These are phyloP conservation scores for Themeda triandra DNA, from an alignment of 176 grass and related monocot genomes.

Conservation along the genomic window DNA sequence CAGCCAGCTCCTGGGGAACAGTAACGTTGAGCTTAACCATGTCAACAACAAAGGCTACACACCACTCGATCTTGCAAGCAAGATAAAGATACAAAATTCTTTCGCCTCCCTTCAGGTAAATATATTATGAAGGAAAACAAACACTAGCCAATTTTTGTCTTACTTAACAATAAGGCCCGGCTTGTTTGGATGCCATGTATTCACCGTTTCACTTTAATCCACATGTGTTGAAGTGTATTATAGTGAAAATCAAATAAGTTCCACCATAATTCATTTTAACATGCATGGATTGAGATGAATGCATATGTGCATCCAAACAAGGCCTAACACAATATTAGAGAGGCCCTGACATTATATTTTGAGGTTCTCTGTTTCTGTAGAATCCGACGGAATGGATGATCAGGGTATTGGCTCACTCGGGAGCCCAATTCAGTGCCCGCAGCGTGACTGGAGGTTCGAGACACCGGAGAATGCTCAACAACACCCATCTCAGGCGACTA, in stretches of 20 bases:
- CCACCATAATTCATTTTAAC: too few relatives aligned
- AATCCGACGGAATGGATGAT: conserved; percentile 18
- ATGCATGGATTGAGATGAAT: too few relatives aligned
- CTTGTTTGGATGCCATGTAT: too few relatives aligned
- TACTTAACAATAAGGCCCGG: too few relatives aligned
- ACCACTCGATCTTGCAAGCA: background rate
- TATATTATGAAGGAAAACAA: too few relatives aligned
- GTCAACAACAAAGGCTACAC: background rate
- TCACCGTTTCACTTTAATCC: too few relatives aligned
- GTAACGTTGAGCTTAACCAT: background rate
- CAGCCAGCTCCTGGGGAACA: background rate
- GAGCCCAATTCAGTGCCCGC: background rate
- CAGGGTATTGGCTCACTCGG: background rate
- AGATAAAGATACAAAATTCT: background rate
- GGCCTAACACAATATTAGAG: background rate
- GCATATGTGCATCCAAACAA: too few relatives aligned
- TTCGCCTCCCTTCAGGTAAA: background rate
- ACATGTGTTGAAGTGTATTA: too few relatives aligned
- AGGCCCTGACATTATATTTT: background rate
- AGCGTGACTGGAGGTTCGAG: background rate
- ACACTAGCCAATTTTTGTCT: too few relatives aligned
- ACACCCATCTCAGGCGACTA: too few relatives aligned
- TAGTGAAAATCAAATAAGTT: too few relatives aligned
- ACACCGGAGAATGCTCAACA: too few relatives aligned
- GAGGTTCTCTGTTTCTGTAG: background rate